Percentiles rank a stretch among this genome's conserved stretches.
Conservation (phyloP, 2,329 filamentous ascomycete species). For the Exophiala sp. region DNA sequence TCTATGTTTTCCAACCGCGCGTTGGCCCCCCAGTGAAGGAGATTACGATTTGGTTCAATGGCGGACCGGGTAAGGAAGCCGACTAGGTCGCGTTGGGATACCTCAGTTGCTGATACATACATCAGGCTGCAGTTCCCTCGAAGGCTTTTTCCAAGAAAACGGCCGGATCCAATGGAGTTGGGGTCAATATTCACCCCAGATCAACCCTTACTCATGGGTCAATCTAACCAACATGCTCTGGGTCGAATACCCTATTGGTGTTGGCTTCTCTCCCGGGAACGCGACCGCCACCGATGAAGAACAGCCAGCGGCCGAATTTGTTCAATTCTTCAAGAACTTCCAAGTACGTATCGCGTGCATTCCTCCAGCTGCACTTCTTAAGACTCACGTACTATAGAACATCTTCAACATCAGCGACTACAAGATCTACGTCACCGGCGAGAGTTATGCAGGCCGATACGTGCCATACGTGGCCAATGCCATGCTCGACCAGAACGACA, state of each 20-base stretch:
- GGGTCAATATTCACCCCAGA: constrained; percentile 28
- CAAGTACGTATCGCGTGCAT: constrained; percentile 4
- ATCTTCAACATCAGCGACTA: constrained; percentile 41
- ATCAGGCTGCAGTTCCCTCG: constrained; percentile 23
- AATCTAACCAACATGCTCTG: constrained; percentile 41
- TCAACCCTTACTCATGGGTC: constrained; percentile 32
- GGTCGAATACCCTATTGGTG: constrained; percentile 27
- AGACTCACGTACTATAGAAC: constrained; percentile 33
- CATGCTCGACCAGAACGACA: constrained; percentile 34
- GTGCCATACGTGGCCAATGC: constrained; percentile 43
- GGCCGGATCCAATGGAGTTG: constrained; percentile 31
- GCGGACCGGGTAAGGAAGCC: constrained; percentile 23
- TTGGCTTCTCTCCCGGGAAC: constrained; percentile 22
- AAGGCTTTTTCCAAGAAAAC: constrained; percentile 35
- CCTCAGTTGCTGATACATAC: neutral
- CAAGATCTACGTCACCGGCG: constrained; percentile 51
- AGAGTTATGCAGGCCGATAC: constrained; percentile 50
- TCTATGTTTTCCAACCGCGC: constrained; percentile 27
- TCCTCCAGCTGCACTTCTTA: neutral
- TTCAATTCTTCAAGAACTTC: constrained; percentile 52
- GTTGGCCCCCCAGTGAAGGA: constrained; percentile 26
- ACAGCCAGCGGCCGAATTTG: constrained; percentile 44
- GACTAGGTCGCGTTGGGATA: no score
- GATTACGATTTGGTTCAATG: constrained; percentile 27
- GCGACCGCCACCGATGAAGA: constrained; percentile 45